Base-by-base conservation (phyloP, 495 filamentous ascomycete genomes). In the Aspergillus campestris region DNA sequence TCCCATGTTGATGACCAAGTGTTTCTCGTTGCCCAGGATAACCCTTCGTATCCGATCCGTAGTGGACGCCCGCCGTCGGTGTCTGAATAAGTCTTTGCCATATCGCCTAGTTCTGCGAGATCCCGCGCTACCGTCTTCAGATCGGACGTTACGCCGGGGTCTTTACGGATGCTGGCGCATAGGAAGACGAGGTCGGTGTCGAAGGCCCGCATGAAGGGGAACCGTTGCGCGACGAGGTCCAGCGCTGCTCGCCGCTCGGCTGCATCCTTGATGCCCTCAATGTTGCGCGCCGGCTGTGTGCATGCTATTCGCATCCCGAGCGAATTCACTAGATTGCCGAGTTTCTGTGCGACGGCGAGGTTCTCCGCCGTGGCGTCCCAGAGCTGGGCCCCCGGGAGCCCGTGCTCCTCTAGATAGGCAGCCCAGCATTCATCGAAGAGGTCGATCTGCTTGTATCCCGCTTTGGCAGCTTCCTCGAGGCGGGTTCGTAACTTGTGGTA, bases 1-100 rank as follows among this genome's bases (percentile, higher is more conserved):
- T 75, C 65, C 75, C 77, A 84, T 6, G 79, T 77, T 11, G 77
- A 63, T 9, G 61, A 61, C 82, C 81, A 87, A 9, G 61, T 74
- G 31, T 81, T 79, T 12, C 71, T 67, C 4, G 74, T 74, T 5
- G 79, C 77, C 83, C 83, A 87, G 45, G 80, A 83, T 69, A 66
- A 40, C 0, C 58, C 60, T 34, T 66, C 62, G 44, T 66, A 66
- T 1, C 60, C 62, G 37, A 65, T 62, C 31, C 49, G 54, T 6
- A 64, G 18, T 50, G 60, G 55, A 1, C 40, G 43, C 1, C 62
- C 62, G 1, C 62, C 62, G 40, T 66, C 62, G 1, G 49, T 48
- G 8, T 41, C 44, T 1, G 62, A 27, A 47, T 51, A 66, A 4
- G 48, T 56, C 1, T 48, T 44, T 0, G 62, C 62, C 56, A 64